Evolutionary conservation across 176 grass and related monocot genomes (phyloP), one percentile per base, ranked within the genome.

Genomic region (Tuctoria greenei): DNA sequence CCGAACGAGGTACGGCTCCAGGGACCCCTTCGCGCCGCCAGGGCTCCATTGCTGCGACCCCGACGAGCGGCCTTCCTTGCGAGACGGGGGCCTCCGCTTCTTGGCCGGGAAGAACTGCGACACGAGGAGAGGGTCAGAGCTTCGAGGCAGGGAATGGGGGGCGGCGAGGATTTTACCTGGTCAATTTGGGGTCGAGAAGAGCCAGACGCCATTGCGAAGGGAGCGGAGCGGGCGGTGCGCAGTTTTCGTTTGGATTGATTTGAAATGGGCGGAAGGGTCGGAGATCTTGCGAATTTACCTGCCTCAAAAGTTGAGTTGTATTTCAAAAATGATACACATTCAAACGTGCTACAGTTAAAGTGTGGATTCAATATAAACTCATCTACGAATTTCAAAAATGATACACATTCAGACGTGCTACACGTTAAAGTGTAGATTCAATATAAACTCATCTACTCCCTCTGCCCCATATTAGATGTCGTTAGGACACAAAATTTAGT

Each of bases 101-200:
- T 90, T 97, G 81, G 88, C 85, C 67, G 88, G 40, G 37, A 89
- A 97, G 84, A 93, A 97, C 94, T 97, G 40, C 67, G 41, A 39
- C 80, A 43, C 39, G 36, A n/a, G 31, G 41, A 55, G 49, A 57
- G 18, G 21, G 10, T 88, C 61, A 87, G 59, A 26, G 47, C 15
- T 31, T 63, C 42, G 3, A 27, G 10, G n/a, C 7, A 10, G 5
- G 47, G 25, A 34, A 75, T 31, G 34, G 49, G 43, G 11, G 11
- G 18, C 42, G 17, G 26, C 37, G 40, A 61, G 79, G 75, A 31
- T 31, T 31, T 28, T 73, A 97, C 94, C 94, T 97, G 94, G 77
- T 91, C 78, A 52, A 97, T 85, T 79, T 87, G 88, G 73, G 84
- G 76, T 38, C 86, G 83, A 75, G 88, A 46, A 28, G 75, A 72